Conservation (phyloP, 140 eudicot genomes). For the Senecio squalidus region DNA sequence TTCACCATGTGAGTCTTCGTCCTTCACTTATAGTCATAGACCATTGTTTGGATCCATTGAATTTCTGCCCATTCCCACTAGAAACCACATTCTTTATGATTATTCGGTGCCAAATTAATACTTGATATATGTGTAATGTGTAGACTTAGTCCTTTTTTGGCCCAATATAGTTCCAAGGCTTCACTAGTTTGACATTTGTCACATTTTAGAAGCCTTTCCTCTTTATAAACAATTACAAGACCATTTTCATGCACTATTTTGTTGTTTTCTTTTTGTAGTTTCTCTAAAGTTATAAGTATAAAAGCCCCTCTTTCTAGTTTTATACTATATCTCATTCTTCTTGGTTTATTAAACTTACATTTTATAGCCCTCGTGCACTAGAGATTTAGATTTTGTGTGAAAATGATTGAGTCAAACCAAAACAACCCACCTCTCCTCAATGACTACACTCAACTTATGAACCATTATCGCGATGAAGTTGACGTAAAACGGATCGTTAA, state of each 20-base stretch:
- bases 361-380: constrained; percentile 17
- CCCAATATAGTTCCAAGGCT: constrained; percentile 22
- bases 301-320: constrained; percentile 30
- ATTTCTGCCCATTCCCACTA: constrained; percentile 19
- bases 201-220: constrained; percentile 12
- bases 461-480: constrained; percentile 1
- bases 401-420: constrained; percentile 32
- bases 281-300: constrained; percentile 20
- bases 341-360: constrained; percentile 23
- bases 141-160: constrained; percentile 33
- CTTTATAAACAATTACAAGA: background rate
- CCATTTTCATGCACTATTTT: constrained; percentile 17
- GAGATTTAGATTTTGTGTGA: constrained; percentile 32
- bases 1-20: background rate
- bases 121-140: constrained; percentile 6
- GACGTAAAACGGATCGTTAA: constrained; percentile 1
- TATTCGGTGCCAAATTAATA: constrained; percentile 26
- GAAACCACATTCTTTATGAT: constrained; percentile 17
- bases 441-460: constrained; percentile 30
- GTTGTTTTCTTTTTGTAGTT: constrained; percentile 32
- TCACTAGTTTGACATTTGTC: constrained; percentile 38
- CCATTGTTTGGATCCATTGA: constrained; percentile 2
- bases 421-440: constrained; percentile 41
- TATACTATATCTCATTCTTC: constrained; percentile 24
- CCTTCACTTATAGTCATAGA: background rate